Conservation (phyloP, 345 rosid species). For the Eucalyptus dawsonii region DNA sequence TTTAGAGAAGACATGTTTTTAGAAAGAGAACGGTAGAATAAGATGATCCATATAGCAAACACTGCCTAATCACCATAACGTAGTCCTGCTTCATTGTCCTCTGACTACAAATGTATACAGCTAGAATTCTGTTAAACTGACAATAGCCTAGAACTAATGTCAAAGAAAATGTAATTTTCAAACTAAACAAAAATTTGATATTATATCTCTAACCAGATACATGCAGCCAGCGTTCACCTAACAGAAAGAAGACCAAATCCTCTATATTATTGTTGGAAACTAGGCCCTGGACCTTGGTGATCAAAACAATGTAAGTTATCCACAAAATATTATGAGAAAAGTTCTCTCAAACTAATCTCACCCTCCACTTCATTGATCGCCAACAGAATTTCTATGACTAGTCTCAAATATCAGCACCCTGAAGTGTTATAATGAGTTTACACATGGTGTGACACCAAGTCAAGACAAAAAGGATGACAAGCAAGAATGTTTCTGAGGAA, state of each 20-base stretch:
- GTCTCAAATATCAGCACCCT: background rate
- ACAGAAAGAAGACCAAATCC: background rate
- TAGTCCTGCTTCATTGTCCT: background rate
- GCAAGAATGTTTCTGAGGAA: background rate
- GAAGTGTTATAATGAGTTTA: background rate
- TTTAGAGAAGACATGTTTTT: background rate
- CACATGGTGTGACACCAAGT: background rate
- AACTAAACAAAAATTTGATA: background rate
- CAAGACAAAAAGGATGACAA: background rate
- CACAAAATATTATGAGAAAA: background rate
- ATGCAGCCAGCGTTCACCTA: background rate
- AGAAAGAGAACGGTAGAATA: background rate
- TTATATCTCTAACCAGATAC: background rate
- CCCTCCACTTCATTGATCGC: background rate
- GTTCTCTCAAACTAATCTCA: background rate
- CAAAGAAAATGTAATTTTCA: background rate
- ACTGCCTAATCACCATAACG: background rate
- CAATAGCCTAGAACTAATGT: background rate
- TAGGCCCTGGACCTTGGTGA: background rate
- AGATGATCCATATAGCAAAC: background rate
- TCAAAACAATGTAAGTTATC: background rate
- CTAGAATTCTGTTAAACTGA: background rate
- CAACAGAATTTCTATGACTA: background rate
- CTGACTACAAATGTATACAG: background rate
- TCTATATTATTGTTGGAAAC: background rate